These are phyloP conservation scores for Talaromyces stipitatus DNA, from an alignment of 495 filamentous ascomycete species.

Conservation along the genomic window DNA sequence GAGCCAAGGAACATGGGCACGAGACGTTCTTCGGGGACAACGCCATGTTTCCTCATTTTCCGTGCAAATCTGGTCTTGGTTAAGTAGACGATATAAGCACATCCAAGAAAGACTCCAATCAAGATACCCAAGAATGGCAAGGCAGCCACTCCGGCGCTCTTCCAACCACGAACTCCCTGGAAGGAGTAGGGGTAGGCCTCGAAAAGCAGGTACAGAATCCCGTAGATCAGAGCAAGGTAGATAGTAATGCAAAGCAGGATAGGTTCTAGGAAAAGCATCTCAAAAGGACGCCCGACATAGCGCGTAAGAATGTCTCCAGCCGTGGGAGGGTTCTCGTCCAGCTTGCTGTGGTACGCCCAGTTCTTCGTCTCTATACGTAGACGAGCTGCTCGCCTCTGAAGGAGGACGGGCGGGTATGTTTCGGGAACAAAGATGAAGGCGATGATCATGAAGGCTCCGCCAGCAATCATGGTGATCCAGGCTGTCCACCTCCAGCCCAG, in stretches of 20 bases:
- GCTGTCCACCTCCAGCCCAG: slow-evolving; percentile 60
- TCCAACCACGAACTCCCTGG: slow-evolving; percentile 44
- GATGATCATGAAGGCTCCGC: slow-evolving; percentile 37
- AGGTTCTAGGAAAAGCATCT: slow-evolving; percentile 53
- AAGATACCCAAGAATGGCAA: slow-evolving; percentile 55
- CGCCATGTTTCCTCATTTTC: slow-evolving; percentile 37
- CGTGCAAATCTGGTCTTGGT: slow-evolving; percentile 46
- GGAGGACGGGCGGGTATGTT: slow-evolving; percentile 50
- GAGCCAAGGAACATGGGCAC: slow-evolving; percentile 51
- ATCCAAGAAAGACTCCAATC: slow-evolving; percentile 45
- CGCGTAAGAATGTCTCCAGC: slow-evolving; percentile 35
- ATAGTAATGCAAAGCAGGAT: slow-evolving; percentile 48
- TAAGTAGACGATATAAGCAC: slow-evolving; percentile 37
- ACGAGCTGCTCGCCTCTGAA: slow-evolving; percentile 46
- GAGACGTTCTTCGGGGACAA: slow-evolving; percentile 53
- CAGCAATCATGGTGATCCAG: slow-evolving; percentile 56
- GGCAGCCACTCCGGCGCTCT: slow-evolving; percentile 33
- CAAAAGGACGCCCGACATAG: slow-evolving; percentile 53
- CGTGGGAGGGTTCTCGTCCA: slow-evolving; percentile 47
- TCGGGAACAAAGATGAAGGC: slow-evolving; percentile 50
- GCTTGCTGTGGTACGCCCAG: slow-evolving; percentile 48
- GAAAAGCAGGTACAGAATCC: slow-evolving; percentile 58
- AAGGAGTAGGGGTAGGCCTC: slow-evolving; percentile 55
- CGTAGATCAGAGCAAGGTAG: slow-evolving; percentile 48
- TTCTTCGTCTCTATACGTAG: slow-evolving; percentile 56